Evolutionary conservation across 768 basidiomycete species (phyloP).

Genomic region (Suillus paluster): DNA sequence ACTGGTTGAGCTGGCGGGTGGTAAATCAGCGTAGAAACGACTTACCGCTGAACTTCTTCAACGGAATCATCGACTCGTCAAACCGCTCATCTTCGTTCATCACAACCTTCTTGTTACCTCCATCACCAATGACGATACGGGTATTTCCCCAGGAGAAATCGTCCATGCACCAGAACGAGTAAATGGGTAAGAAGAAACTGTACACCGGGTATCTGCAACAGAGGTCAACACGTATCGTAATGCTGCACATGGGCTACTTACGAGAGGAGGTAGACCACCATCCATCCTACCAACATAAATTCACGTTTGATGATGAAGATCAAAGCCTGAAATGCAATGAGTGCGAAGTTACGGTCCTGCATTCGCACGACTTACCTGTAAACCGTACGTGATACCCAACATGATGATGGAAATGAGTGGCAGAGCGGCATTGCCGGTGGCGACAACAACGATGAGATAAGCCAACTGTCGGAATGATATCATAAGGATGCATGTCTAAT

Average conservation of each 20-base stretch:
- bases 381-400: constrained; percentile 90
- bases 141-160: constrained; percentile 97
- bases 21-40: constrained; percentile 13
- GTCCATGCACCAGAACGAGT: constrained; percentile 99
- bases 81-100: constrained; percentile 96
- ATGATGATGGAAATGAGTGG: constrained; percentile 89
- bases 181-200: constrained; percentile 92
- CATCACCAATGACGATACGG: constrained; percentile 92
- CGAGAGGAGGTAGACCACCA: constrained; percentile 94
- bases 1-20: constrained; percentile 14
- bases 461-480: constrained; percentile 52
- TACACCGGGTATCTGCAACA: constrained; percentile 81
- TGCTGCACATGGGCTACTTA: constrained; percentile 44
- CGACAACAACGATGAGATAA: constrained; percentile 84
- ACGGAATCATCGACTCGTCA: constrained; percentile 96
- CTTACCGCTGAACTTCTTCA: constrained; percentile 96
- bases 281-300: constrained; percentile 98
- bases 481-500: constrained; percentile 12
- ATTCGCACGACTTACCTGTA: constrained; percentile 60
- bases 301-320: constrained; percentile 97
- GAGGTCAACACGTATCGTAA: constrained; percentile 12
- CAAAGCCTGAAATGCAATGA: constrained; percentile 55
- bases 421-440: constrained; percentile 69
- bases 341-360: background rate
- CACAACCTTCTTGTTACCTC: constrained; percentile 91